Evolutionary conservation across 768 basidiomycete genomes (phyloP).

Genomic region (Daedaleopsis sinensis): DNA sequence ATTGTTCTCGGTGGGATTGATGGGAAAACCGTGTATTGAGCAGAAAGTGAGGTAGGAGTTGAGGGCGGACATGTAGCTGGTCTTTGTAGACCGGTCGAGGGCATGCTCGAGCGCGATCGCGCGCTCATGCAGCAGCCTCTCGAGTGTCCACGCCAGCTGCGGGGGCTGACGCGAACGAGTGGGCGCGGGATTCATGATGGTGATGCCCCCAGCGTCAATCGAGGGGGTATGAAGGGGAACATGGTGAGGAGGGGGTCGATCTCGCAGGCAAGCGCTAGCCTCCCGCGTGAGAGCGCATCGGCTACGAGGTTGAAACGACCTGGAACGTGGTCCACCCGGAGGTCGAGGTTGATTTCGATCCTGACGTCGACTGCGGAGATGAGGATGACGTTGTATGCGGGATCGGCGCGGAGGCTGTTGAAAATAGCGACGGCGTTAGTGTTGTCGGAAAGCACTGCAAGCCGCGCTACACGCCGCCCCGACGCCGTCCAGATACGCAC

Average conservation of each 20-base stretch:
- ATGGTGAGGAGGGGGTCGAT: slow-evolving; percentile 2
- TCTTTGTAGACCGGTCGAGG: slow-evolving; percentile 27
- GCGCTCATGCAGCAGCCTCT: slow-evolving; percentile 37
- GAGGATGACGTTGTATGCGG: slow-evolving; percentile 24
- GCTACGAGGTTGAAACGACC: slow-evolving; percentile 28
- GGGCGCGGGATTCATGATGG: slow-evolving; percentile 16
- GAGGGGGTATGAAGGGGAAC: slow-evolving; percentile 24
- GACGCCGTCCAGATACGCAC: background rate
- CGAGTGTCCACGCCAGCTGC: slow-evolving; percentile 36
- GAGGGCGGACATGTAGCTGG: slow-evolving; percentile 36
- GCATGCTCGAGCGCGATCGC: slow-evolving; percentile 36
- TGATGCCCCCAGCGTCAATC: slow-evolving; percentile 27
- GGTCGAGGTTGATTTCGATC: slow-evolving; percentile 11
- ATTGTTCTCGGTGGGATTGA: slow-evolving; percentile 42
- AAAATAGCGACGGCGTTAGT: slow-evolving; percentile 30
- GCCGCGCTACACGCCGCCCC: background rate
- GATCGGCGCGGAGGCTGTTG: slow-evolving; percentile 19
- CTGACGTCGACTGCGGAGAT: slow-evolving; percentile 14
- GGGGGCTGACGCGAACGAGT: slow-evolving; percentile 34
- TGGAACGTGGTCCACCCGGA: slow-evolving; percentile 28
- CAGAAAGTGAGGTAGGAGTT: slow-evolving; percentile 43
- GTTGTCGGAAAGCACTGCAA: slow-evolving; percentile 25
- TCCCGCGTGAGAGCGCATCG: slow-evolving; percentile 24
- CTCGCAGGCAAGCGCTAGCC: background rate
- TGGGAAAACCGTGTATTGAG: slow-evolving; percentile 32